phyloP scores from a whole-genome alignment of 140 eudicot species.

The Oenanthe javanica region DNA sequence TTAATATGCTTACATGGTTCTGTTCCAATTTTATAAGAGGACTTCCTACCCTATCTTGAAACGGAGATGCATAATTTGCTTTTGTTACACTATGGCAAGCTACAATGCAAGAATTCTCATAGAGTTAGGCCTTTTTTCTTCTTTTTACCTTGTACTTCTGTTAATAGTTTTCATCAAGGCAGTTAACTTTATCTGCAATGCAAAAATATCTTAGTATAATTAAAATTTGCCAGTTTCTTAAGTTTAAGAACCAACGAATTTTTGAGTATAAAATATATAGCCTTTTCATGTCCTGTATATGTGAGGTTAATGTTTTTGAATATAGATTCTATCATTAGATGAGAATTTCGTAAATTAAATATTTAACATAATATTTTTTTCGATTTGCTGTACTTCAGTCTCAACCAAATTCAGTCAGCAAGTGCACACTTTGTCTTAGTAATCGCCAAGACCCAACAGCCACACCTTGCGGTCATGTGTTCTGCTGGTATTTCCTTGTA shows the following conservation, averaged over 20 bases:
- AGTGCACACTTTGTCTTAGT: slow-evolving; percentile 97
- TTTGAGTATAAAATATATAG: neutral
- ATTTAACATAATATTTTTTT: neutral
- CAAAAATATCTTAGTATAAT: no score
- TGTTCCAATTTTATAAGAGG: neutral
- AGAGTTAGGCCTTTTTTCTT: neutral
- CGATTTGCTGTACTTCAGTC: slow-evolving; percentile 41
- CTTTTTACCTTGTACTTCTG: neutral
- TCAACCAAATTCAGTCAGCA: slow-evolving; percentile 50
- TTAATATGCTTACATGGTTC: neutral
- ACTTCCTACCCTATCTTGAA: neutral
- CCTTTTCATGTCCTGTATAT: neutral
- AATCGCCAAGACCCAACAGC: slow-evolving; percentile 94
- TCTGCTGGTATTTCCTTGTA: slow-evolving; percentile 68
- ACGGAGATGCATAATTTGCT: neutral
- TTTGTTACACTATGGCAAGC: neutral
- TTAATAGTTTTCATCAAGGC: no score
- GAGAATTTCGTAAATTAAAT: neutral
- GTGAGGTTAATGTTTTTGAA: neutral
- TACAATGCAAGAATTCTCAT: neutral
- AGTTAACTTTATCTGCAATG: neutral
- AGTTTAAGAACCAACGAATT: neutral
- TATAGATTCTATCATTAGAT: neutral
- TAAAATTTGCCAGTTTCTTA: neutral
- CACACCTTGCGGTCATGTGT: slow-evolving; percentile 98